phyloP scores from a whole-genome alignment of 148 eudicot species.

The Agrostemma githago region DNA sequence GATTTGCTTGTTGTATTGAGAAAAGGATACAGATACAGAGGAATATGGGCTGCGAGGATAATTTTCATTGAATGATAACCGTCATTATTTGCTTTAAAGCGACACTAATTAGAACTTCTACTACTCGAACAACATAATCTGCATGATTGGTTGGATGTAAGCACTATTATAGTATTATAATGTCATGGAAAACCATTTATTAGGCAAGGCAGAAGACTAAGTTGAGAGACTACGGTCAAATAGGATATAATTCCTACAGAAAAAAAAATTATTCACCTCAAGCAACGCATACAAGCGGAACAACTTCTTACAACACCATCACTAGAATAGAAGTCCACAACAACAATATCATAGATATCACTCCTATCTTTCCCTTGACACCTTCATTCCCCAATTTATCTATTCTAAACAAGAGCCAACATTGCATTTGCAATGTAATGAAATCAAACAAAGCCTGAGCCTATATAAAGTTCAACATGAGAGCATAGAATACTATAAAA shows the following conservation, averaged over 20 bases:
- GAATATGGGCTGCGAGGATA: constrained; percentile 81
- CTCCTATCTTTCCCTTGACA: not conserved
- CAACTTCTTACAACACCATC: not conserved
- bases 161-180: not conserved
- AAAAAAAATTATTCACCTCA: not conserved
- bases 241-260: not conserved
- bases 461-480: too few species aligned
- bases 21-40: constrained; percentile 87
- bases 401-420: not conserved
- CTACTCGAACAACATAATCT: not conserved
- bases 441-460: too few species aligned
- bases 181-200: not conserved
- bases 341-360: too few species aligned
- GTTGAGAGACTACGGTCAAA: not conserved
- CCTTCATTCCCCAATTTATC: not conserved
- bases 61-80: not conserved
- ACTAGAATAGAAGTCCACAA: not conserved
- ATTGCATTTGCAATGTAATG: too few species aligned
- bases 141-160: not conserved
- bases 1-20: constrained; percentile 94
- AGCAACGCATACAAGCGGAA: not conserved
- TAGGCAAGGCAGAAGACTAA: not conserved
- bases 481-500: too few species aligned
- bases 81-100: not conserved
- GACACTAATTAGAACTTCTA: not conserved